Evolutionary conservation across 2,329 filamentous ascomycete genomes (phyloP).

Genomic region (Penicillium vulpinum): DNA sequence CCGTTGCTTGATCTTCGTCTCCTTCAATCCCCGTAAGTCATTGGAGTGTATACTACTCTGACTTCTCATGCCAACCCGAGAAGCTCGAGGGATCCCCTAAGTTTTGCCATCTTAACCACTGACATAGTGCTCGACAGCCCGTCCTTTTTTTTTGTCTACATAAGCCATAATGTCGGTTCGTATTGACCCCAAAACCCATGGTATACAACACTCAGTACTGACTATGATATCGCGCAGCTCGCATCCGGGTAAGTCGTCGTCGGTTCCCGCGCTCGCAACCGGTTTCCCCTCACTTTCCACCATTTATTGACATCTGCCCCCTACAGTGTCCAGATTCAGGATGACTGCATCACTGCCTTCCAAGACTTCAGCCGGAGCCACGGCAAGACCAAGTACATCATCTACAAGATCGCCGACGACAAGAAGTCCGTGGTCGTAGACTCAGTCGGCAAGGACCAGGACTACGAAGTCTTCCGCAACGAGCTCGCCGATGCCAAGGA

Average conservation of each 20-base stretch:
- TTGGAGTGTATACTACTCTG: background rate
- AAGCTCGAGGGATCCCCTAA: background rate
- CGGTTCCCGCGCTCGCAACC: conserved; percentile 1
- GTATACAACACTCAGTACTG: conserved; percentile 3
- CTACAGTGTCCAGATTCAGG: conserved; percentile 47
- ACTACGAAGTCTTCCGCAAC: conserved; percentile 51
- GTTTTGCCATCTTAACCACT: conserved; percentile 21
- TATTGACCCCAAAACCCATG: conserved; percentile 10
- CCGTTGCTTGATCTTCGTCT: conserved; percentile 14
- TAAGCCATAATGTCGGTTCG: conserved; percentile 38
- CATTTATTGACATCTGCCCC: conserved; percentile 22
- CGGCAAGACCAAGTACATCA: conserved; percentile 50
- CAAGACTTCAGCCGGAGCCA: conserved; percentile 50
- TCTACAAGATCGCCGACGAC: conserved; percentile 54
- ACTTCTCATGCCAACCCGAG: background rate
- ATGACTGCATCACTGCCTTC: conserved; percentile 50
- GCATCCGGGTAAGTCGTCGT: conserved; percentile 36
- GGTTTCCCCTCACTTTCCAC: conserved; percentile 6
- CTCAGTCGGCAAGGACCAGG: conserved; percentile 44
- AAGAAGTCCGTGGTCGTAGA: conserved; percentile 53
- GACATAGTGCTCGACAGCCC: conserved; percentile 34
- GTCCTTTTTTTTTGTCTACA: conserved; percentile 23
- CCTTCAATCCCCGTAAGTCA: conserved; percentile 12
- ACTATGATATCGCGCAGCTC: conserved; percentile 27
- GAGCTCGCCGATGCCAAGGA: conserved; percentile 48